These are phyloP conservation scores for Teunomyces stri DNA, from an alignment of 805 yeast genomes.

Conservation along the genomic window DNA sequence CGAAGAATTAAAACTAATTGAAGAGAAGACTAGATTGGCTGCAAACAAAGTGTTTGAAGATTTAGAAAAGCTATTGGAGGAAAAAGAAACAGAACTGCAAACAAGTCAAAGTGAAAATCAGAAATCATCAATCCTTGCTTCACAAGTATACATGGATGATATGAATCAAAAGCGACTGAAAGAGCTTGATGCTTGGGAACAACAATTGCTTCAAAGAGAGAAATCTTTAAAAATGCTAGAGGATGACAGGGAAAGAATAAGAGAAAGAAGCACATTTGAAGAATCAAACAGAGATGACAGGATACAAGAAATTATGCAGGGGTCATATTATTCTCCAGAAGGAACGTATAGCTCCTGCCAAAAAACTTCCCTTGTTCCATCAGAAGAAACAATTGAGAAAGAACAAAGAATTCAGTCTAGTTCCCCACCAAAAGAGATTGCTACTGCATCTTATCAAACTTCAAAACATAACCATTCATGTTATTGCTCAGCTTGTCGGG, in stretches of 20 bases:
- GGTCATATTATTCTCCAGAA: no score
- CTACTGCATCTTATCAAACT: neutral
- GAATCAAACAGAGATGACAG: no score
- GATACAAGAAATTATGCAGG: no score
- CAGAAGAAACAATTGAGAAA: no score
- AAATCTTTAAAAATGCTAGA: neutral
- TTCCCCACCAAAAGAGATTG: neutral
- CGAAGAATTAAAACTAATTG: neutral
- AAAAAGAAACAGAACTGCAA: neutral
- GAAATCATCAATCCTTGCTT: neutral
- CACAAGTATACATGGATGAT: neutral
- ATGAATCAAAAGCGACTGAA: neutral
- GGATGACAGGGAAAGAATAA: neutral
- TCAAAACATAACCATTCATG: neutral
- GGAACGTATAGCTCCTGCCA: no score
- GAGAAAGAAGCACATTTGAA: neutral
- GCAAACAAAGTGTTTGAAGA: conserved; percentile 1
- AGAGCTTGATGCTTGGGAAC: neutral
- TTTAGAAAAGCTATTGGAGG: neutral
- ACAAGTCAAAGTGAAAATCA: neutral
- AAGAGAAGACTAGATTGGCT: neutral
- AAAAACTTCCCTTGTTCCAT: no score
- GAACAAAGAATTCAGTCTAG: no score
- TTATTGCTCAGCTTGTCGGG: neutral
- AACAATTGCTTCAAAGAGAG: neutral